Evolutionary conservation across 768 basidiomycete genomes (phyloP).

Genomic region (Boletus huronensis): DNA sequence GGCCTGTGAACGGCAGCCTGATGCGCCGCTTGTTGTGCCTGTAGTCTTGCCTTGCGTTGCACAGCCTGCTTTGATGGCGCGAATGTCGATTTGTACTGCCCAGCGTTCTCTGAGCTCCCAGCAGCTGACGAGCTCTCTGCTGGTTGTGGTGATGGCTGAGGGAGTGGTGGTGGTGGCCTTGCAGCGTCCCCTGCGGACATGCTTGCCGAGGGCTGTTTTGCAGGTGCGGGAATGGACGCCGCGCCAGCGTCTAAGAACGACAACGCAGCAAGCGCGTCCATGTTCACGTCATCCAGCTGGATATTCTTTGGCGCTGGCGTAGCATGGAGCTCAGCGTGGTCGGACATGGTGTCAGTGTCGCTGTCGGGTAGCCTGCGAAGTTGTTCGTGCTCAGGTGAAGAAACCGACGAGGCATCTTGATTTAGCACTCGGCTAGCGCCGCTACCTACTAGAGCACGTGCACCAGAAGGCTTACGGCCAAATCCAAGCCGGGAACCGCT

Average conservation of each 20-base stretch:
- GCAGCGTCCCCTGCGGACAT: slow-evolving; percentile 3
- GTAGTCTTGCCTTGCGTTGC: slow-evolving; percentile 78
- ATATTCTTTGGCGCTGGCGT: slow-evolving; percentile 8
- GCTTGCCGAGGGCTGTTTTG: slow-evolving; percentile 7
- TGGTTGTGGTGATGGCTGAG: slow-evolving; percentile 33
- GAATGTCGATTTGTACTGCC: slow-evolving; percentile 79
- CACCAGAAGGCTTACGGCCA: slow-evolving; percentile 77
- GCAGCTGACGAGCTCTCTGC: slow-evolving; percentile 25
- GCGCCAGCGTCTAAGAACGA: slow-evolving; percentile 60
- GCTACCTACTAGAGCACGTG: slow-evolving; percentile 57
- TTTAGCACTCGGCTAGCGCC: slow-evolving; percentile 37
- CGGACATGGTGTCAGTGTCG: slow-evolving; percentile 35
- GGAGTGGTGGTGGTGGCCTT: slow-evolving; percentile 27
- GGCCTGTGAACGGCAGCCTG: slow-evolving; percentile 75
- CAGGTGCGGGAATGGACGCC: slow-evolving; percentile 16
- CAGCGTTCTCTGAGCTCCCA: slow-evolving; percentile 26
- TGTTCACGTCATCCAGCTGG: slow-evolving; percentile 47
- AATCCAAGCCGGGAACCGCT: slow-evolving; percentile 33
- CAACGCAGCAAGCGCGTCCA: slow-evolving; percentile 76
- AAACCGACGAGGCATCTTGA: slow-evolving; percentile 33
- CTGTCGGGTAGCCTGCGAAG: slow-evolving; percentile 26
- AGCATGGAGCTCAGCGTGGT: slow-evolving; percentile 11
- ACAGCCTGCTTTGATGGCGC: slow-evolving; percentile 80
- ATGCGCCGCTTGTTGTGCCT: slow-evolving; percentile 80
- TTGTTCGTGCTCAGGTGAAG: slow-evolving; percentile 36